Base-by-base conservation (phyloP, 768 basidiomycete genomes). In the Mrakia hoshinonis region DNA sequence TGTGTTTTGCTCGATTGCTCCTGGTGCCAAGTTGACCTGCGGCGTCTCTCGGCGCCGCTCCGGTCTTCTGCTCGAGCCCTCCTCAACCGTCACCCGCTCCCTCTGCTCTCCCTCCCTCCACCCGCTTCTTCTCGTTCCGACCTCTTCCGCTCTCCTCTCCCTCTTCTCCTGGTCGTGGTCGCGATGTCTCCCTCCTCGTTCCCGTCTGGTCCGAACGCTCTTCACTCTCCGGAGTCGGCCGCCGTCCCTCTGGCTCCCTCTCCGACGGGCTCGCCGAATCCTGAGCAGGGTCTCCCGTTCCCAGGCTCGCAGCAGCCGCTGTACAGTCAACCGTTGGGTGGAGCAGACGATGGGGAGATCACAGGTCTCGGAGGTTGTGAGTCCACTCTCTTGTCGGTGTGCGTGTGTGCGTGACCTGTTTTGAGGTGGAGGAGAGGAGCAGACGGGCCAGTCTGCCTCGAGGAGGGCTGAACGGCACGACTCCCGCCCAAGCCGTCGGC, bases 361-460 rank as follows among this genome's bases (percentile, higher is more conserved):
- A 70, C 69, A 15, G 69, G 69, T 24, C 69, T 70, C n/a, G 69
- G 69, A 20, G 47, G 48, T 12, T 70, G 69, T 70, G 49, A 48
- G 69, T 69, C 24, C 13, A 11, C 67, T 46, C 43, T 48, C 24
- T n/a, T 39, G 26, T n/a, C 47, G 26, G 46, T 39, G 24, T 22
- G 47, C 34, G 22, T 18, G 29, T 48, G 2, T 34, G 47, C 54
- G 5, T 49, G 51, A 52, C n/a, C 13, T 7, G n/a, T 29, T 52
- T 3, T 10, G 18, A 18, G n/a, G n/a, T 52, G 51, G 51, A 29
- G n/a, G 51, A 52, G 2, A 9, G 29, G n/a, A 52, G 51, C 10
- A 7, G 51, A 52, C n/a, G 0, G n/a, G n/a, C 29, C 51, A 52
- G 51, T 7, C n/a, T 29, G 4, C n/a, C n/a, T 52, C n/a, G n/a